phyloP scores from a whole-genome alignment of 306 rosid genomes.

The Lathyrus tuberosus region DNA sequence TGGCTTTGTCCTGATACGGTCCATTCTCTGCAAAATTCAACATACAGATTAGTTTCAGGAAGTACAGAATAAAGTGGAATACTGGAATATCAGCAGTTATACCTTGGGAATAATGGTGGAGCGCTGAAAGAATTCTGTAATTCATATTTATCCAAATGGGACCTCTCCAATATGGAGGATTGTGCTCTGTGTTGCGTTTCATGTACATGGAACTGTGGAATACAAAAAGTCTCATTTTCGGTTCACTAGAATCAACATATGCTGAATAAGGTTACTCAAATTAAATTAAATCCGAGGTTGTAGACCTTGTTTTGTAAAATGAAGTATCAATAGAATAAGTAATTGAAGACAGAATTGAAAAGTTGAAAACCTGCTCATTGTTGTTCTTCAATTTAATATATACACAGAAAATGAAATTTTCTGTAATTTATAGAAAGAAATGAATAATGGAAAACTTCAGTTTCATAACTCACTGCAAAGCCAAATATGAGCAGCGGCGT shows the following conservation, averaged over 20 bases:
- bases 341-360: no score
- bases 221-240: constrained; percentile 10
- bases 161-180: constrained; percentile 98
- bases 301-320: constrained; percentile 83
- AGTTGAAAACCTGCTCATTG: no score
- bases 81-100: constrained; percentile 35
- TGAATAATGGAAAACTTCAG: no score
- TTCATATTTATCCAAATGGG: constrained; percentile 83
- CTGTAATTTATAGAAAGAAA: no score
- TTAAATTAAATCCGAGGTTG: constrained; percentile 14
- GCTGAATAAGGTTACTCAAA: constrained; percentile 32
- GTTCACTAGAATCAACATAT: constrained; percentile 32
- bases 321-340: no score
- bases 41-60: constrained; percentile 30
- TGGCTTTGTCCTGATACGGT: constrained; percentile 75
- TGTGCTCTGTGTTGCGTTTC: constrained; percentile 91
- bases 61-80: background rate
- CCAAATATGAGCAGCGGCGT: constrained; percentile 12
- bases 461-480: background rate
- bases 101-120: constrained; percentile 90
- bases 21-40: constrained; percentile 63
- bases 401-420: no score
- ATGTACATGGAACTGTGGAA: constrained; percentile 73
- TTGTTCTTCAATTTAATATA: no score
- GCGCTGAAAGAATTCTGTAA: constrained; percentile 84